A percentile compares a stretch with the other conserved stretches of the same genome.
Evolutionary conservation across 441 rosid species (phyloP).

Genomic region (Syzygium syzygioides): DNA sequence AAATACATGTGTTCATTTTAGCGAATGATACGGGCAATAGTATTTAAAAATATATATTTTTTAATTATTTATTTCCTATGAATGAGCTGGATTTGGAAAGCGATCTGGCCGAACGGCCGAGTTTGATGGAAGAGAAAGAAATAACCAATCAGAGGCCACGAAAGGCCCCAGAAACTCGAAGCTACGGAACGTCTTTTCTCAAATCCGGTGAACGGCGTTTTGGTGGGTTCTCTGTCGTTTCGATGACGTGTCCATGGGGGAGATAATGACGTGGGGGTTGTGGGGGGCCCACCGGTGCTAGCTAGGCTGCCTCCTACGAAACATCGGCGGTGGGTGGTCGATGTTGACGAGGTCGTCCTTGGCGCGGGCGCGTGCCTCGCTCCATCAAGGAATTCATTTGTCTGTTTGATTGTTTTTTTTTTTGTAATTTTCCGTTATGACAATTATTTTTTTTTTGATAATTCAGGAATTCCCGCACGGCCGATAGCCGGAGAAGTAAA

Average conservation of each 20-base stretch:
- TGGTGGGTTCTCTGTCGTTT: background rate
- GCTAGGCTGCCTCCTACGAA: background rate
- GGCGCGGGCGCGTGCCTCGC: background rate
- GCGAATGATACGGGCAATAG: too few species aligned
- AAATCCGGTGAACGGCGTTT: background rate
- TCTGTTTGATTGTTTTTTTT: too few species aligned
- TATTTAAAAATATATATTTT: too few species aligned
- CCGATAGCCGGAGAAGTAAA: too few species aligned
- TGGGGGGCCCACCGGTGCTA: background rate
- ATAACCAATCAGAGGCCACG: background rate
- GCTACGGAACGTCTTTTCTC: background rate
- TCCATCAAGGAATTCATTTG: background rate
- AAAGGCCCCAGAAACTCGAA: background rate
- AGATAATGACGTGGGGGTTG: background rate
- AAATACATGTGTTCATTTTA: background rate
- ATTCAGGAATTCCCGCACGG: too few species aligned
- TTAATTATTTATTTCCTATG: too few species aligned
- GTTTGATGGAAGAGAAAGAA: background rate
- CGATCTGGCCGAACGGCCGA: background rate
- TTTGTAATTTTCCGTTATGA: too few species aligned
- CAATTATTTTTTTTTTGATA: too few species aligned
- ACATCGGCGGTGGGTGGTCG: background rate
- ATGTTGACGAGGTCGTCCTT: background rate
- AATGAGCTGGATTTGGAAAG: background rate
- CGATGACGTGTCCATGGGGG: background rate